Percentiles rank a stretch among this genome's conserved stretches.
Evolutionary conservation across 495 filamentous ascomycete species (phyloP).

Genomic region (Neurospora tetraspora): DNA sequence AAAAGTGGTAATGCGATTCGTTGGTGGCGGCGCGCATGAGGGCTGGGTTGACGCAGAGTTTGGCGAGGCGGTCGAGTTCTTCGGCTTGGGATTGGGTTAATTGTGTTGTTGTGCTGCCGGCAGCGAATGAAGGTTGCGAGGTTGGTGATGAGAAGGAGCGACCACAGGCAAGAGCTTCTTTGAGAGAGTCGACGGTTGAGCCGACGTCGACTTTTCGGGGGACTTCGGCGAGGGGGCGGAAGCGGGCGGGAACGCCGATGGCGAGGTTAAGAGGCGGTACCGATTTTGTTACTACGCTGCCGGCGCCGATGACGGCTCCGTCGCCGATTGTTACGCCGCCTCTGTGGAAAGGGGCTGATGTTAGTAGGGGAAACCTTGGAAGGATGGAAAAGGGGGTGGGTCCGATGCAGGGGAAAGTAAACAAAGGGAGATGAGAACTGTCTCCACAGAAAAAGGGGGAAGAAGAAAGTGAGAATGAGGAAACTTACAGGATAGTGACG

Average conservation of each 20-base stretch:
- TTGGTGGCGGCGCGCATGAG: background rate
- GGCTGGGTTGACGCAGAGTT: background rate
- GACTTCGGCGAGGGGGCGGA: slow-evolving; percentile 4
- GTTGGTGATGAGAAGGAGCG: background rate
- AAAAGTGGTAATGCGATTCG: background rate
- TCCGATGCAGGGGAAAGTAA: background rate
- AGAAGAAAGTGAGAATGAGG: too few species aligned
- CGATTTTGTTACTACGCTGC: slow-evolving; percentile 19
- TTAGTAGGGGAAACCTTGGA: background rate
- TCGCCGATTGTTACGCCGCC: slow-evolving; percentile 23
- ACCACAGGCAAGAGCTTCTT: slow-evolving; percentile 6
- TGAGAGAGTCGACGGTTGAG: slow-evolving; percentile 3
- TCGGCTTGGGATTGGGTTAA: background rate
- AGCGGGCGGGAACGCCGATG: slow-evolving; percentile 15
- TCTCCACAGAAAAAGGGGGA: background rate
- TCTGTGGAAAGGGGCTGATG: slow-evolving; percentile 6
- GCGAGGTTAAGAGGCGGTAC: slow-evolving; percentile 18
- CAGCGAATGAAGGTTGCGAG: background rate
- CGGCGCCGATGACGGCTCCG: slow-evolving; percentile 27
- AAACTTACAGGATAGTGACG: slow-evolving; percentile 26
- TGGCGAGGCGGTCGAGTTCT: background rate
- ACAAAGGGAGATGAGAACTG: background rate
- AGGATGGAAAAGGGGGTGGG: background rate
- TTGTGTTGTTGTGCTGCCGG: background rate
- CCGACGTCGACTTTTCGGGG: background rate